Evolutionary conservation across 345 rosid genomes (phyloP), one percentile per base, ranked within the genome.

Genomic region (Adansonia digitata): DNA sequence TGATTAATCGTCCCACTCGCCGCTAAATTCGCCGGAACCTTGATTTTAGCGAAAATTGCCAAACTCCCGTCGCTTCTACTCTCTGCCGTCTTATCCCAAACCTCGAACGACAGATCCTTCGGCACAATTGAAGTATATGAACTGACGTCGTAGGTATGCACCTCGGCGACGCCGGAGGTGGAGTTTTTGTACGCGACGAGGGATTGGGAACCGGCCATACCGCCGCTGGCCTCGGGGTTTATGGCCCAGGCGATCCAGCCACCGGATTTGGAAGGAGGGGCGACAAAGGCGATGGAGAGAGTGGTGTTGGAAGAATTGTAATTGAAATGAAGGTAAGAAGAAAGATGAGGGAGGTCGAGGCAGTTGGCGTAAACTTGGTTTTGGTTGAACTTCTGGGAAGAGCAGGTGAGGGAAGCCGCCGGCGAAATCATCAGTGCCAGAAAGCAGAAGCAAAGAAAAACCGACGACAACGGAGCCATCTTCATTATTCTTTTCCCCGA

Each of bases 171-270:
- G 15, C 78, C 83, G 29, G 80, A 83, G 7, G 12, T 15, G 5
- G 88, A 70, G 46, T 75, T 83, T 57, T 46, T 82, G 68, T 81
- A 78, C 5, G 91, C 97, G 10, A 88, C 83, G 15, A 94, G 78
- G 15, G 90, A 79, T 78, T 92, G 96, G 8, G 88, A 71, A 14
- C 97, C 98, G 4, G 3, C 74, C 98, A 92, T 94, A 34, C 97
- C 97, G 39, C 97, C 97, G 7, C 85, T 80, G 12, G 69, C 77
- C 17, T 69, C 86, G 5, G 91, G 97, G 61, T 94, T 92, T 46
- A 94, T 85, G 0, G 89, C 97, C 97, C 96, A 94, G 0, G 89
- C 84, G 55, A 88, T 74, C 98, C 98, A 94, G 20, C 91, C 92
- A 13, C 69, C 84, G 3, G 86, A 53, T 13, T 78, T 72, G 1